Evolutionary conservation across 148 eudicot genomes (phyloP).

Genomic region (Nyssa sinensis): DNA sequence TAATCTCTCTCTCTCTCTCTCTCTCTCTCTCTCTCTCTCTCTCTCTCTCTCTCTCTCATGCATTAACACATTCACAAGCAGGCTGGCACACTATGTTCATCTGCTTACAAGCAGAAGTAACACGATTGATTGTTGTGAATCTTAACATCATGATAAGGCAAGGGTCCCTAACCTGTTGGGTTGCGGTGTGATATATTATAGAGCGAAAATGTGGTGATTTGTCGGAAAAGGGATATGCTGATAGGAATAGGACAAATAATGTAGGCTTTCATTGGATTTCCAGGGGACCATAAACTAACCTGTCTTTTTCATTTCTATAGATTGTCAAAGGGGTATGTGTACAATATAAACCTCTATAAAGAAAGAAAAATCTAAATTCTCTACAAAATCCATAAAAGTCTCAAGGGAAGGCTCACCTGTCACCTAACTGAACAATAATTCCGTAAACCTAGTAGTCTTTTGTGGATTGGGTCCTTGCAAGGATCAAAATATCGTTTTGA

Average conservation of each 20-base stretch:
- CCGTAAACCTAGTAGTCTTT: no score
- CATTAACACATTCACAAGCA: neutral
- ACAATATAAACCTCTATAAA: no score
- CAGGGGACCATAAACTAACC: neutral
- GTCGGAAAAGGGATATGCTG: neutral
- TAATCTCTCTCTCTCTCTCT: slow-evolving; percentile 6
- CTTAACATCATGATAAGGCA: neutral
- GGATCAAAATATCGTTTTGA: no score
- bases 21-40: slow-evolving; percentile 3
- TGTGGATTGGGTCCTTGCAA: no score
- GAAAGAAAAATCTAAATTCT: no score
- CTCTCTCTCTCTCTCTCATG: neutral
- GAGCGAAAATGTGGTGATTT: neutral
- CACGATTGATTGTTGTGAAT: neutral
- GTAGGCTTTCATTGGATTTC: neutral
- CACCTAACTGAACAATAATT: no score
- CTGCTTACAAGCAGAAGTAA: neutral
- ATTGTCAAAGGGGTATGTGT: no score
- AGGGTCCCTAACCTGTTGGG: neutral
- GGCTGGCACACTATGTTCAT: neutral
- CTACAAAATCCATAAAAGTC: no score
- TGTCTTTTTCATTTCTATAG: neutral
- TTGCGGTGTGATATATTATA: neutral
- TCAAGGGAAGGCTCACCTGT: no score
- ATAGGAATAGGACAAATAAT: neutral